Evolutionary conservation across 352 stramenopile genomes (phyloP), one percentile per base, ranked within the genome.

Genomic region (Phytopythium delawarense): DNA sequence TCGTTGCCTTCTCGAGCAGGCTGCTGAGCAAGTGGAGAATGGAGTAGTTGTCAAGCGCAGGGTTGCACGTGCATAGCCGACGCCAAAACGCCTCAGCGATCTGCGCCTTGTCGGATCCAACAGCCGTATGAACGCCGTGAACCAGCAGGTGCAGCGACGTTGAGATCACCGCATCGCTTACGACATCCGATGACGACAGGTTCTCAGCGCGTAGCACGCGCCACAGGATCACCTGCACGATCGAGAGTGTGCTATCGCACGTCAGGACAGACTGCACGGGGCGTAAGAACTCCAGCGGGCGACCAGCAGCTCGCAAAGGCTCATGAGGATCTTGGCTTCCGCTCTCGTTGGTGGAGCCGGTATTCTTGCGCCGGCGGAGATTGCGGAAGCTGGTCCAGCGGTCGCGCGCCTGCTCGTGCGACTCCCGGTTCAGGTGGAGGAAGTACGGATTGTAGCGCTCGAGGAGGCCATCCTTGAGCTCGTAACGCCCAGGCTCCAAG

Each of bases 401-500:
- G 74, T 94, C 87, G 34, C 87, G 85, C 4, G 87, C 87, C 35
- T 87, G 59, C 50, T 96, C 87, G 54, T 96, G 87, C 12, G 81
- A 66, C 70, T 96, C 87, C 23, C 87, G 81, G 48, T 92, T 96
- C 15, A 96, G 59, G 54, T 96, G 87, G 61, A 94, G 59, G 59
- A 91, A 94, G 40, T 96, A 96, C 16, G 87, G 87, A 49, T 96
- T 94, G 70, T 94, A 96, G 32, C 72, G 68, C n/a, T 89, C 82
- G 15, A 96, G 67, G 30, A 87, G 59, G 1, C 78, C 80, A 7
- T 87, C 70, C 37, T 94, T 91, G 30, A 96, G 72, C 55, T 88
- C 80, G 44, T 96, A 96, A 16, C 86, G 77, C 12, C 87, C 87
- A 2, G 87, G 79, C 39, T 96, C 87, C 16, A 96, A 61, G 16